A percentile compares a stretch with the other conserved stretches of the same genome.
Conservation (phyloP, 176 grass and related monocot species). For the Dendrocalamus sinicus region DNA sequence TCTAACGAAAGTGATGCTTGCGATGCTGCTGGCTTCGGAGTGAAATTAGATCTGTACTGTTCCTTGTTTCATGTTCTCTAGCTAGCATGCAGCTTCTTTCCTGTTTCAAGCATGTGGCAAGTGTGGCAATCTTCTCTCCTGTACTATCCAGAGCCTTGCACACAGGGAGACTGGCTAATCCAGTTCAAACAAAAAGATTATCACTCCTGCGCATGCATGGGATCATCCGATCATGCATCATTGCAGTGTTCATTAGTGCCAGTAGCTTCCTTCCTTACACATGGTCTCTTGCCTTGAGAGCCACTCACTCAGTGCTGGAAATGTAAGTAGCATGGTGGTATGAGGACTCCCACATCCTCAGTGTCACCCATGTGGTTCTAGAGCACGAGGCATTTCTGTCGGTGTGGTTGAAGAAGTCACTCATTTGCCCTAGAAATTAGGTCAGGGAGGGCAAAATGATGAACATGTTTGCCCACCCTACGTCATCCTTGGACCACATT, state of each 20-base stretch:
- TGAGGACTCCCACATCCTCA: not conserved
- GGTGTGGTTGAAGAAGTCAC: slow-evolving; percentile 15
- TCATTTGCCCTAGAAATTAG: not conserved
- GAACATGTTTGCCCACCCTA: not conserved
- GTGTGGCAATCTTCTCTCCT: not conserved
- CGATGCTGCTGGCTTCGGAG: not conserved
- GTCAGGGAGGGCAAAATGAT: not conserved
- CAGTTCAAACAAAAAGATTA: not conserved
- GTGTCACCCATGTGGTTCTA: slow-evolving; percentile 19
- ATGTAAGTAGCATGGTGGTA: not conserved
- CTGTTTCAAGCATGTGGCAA: not conserved
- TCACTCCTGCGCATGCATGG: not conserved
- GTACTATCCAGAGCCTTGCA: not conserved
- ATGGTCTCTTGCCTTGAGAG: not conserved
- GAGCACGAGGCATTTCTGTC: slow-evolving; percentile 30
- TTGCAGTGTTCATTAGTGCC: not conserved
- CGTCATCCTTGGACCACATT: slow-evolving; percentile 23
- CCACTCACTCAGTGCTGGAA: too few species aligned
- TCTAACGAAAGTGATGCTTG: not conserved
- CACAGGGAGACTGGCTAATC: not conserved
- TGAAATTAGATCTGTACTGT: not conserved
- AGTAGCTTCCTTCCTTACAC: not conserved
- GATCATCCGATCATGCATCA: not conserved
- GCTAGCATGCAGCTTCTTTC: not conserved
- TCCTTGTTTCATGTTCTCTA: not conserved